A percentile compares a stretch with the other conserved stretches of the same genome.
These are phyloP conservation scores for Aspergillus alliaceus DNA, from an alignment of 2,329 filamentous ascomycete genomes.

Conservation along the genomic window DNA sequence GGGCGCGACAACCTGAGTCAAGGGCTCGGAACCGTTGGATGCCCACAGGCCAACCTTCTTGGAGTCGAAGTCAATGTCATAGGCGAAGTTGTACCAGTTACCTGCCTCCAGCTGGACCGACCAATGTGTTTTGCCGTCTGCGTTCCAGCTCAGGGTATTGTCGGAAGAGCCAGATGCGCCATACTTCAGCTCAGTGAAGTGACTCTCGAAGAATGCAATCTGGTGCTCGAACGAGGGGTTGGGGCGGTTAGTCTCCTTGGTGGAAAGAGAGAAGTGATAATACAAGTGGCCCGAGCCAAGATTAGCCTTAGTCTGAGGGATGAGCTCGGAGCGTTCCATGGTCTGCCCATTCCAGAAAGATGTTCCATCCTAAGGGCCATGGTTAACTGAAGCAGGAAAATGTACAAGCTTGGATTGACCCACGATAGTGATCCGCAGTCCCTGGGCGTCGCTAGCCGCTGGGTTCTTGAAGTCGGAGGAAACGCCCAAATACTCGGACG, in stretches of 20 bases:
- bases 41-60: slow-evolving; percentile 69
- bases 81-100: slow-evolving; percentile 74
- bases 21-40: slow-evolving; percentile 61
- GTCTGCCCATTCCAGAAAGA: slow-evolving; percentile 71
- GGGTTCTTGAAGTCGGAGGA: slow-evolving; percentile 64
- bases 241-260: slow-evolving; percentile 60
- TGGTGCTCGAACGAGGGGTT: slow-evolving; percentile 67
- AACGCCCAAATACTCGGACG: slow-evolving; percentile 60
- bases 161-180: slow-evolving; percentile 57
- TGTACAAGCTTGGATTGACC: slow-evolving; percentile 22
- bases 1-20: slow-evolving; percentile 60
- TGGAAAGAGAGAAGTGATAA: slow-evolving; percentile 72
- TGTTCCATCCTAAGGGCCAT: slow-evolving; percentile 17
- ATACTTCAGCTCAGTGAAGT: slow-evolving; percentile 71
- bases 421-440: slow-evolving; percentile 66
- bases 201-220: slow-evolving; percentile 60
- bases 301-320: slow-evolving; percentile 66
- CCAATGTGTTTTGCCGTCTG: slow-evolving; percentile 62
- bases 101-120: slow-evolving; percentile 60
- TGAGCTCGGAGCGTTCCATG: slow-evolving; percentile 73
- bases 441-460: slow-evolving; percentile 63
- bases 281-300: slow-evolving; percentile 67
- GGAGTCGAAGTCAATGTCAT: slow-evolving; percentile 68
- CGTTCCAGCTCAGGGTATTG: slow-evolving; percentile 64
- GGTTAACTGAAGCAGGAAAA: neutral